Evolutionary conservation across 2,329 filamentous ascomycete species (phyloP).

Genomic region (Colletotrichum echinochloae): DNA sequence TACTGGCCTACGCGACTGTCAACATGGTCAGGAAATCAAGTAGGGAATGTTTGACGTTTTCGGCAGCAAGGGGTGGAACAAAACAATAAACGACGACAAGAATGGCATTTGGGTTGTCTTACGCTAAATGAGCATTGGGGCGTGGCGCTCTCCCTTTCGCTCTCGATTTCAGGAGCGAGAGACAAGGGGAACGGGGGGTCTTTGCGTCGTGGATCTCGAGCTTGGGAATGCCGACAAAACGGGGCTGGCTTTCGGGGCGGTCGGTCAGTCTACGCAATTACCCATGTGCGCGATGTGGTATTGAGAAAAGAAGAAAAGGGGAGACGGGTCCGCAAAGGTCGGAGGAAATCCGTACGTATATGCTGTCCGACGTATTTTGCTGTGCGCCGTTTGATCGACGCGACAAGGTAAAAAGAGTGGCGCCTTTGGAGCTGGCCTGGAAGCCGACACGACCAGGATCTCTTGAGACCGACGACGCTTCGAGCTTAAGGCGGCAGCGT

Average conservation of each 20-base stretch:
- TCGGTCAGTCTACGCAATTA: constrained; percentile 5
- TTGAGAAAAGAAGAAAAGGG: constrained; percentile 26
- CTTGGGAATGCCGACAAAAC: constrained; percentile 12
- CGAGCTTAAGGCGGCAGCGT: not conserved
- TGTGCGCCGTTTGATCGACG: constrained; percentile 3
- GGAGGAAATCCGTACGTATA: constrained; percentile 21
- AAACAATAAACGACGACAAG: constrained; percentile 14
- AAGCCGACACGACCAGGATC: not conserved
- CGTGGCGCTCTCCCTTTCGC: constrained; percentile 34
- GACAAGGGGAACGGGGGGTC: not conserved
- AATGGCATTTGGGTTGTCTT: constrained; percentile 39
- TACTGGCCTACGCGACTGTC: constrained; percentile 32
- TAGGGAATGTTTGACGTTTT: not conserved
- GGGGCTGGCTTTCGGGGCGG: not conserved
- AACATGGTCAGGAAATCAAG: constrained; percentile 12
- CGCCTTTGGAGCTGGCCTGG: not conserved
- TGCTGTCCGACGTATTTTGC: too few relatives aligned
- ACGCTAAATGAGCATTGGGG: constrained; percentile 48
- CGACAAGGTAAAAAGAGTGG: not conserved
- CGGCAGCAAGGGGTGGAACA: not conserved
- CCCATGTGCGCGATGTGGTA: constrained; percentile 9
- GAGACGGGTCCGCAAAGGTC: constrained; percentile 20
- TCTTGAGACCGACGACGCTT: constrained; percentile 34
- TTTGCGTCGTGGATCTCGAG: constrained; percentile 6
- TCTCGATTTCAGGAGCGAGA: not conserved